These are phyloP conservation scores for Pyrus bretschneideri DNA, from an alignment of 306 rosid genomes.

Conservation along the genomic window DNA sequence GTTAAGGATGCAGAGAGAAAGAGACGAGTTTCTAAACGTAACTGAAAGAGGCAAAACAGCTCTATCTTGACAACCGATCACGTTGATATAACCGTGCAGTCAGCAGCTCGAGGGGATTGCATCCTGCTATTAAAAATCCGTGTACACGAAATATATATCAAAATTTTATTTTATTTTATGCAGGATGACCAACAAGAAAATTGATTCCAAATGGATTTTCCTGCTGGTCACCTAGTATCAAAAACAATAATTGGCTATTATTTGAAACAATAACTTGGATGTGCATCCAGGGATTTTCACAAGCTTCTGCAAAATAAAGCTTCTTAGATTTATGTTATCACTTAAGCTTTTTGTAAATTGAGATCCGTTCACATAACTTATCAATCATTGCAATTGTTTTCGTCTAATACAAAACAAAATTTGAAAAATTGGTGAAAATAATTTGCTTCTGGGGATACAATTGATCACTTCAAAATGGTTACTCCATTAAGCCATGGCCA, in stretches of 20 bases:
- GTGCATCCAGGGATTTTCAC: not conserved
- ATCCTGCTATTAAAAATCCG: not conserved
- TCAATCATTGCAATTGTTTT: not conserved
- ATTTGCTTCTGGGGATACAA: not conserved
- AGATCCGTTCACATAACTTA: not conserved
- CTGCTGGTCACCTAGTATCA: not conserved
- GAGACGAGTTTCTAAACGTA: constrained; percentile 25
- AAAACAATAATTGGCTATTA: not conserved
- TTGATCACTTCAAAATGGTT: not conserved
- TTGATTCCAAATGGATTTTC: not conserved
- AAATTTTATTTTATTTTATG: not conserved
- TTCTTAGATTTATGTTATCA: not conserved
- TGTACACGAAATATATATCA: not conserved
- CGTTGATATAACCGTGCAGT: not conserved
- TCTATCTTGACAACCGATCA: constrained; percentile 9
- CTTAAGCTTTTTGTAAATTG: not conserved
- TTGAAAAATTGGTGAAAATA: no score
- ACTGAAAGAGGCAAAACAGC: constrained; percentile 9
- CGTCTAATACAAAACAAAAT: not conserved
- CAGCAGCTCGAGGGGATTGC: not conserved
- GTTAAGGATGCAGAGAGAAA: constrained; percentile 32
- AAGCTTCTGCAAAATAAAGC: not conserved
- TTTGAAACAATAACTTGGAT: not conserved
- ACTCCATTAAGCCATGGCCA: constrained; percentile 1
- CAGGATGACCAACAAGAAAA: not conserved